Evolutionary conservation across 495 filamentous ascomycete genomes (phyloP).

Genomic region (Cenococcum geophilum): DNA sequence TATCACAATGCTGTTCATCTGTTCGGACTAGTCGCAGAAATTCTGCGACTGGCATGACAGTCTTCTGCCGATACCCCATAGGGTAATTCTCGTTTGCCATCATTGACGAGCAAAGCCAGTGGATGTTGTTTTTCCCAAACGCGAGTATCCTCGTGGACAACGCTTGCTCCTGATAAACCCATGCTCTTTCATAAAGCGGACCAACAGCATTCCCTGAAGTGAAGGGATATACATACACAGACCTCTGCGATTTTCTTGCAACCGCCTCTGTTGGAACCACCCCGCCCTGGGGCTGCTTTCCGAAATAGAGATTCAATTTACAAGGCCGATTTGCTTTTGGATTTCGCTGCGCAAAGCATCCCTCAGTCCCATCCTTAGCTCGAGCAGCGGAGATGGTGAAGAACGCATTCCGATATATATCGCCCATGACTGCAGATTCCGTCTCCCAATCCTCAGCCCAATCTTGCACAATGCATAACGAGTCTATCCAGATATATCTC

Average conservation of each 20-base stretch:
- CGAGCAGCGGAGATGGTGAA: background rate
- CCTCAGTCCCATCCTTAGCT: background rate
- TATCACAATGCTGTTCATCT: background rate
- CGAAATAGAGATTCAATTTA: too few species aligned
- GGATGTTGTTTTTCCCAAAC: background rate
- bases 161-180: conserved; percentile 1
- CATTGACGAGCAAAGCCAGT: background rate
- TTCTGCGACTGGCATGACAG: too few species aligned
- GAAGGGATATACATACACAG: too few species aligned
- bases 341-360: background rate
- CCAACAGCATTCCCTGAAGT: background rate
- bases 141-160: background rate
- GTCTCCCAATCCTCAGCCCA: background rate
- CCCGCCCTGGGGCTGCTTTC: too few species aligned
- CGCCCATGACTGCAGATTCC: background rate
- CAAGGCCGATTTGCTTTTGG: background rate
- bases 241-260: too few species aligned
- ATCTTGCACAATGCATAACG: conserved; percentile 1
- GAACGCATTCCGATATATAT: background rate
- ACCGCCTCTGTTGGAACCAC: background rate
- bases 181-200: background rate
- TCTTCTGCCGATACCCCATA: too few species aligned
- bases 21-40: too few species aligned
- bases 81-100: too few species aligned
- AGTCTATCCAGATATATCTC: background rate